Evolutionary conservation across 306 rosid species (phyloP), one percentile per base, ranked within the genome.

Genomic region (Vigna trinervia): DNA sequence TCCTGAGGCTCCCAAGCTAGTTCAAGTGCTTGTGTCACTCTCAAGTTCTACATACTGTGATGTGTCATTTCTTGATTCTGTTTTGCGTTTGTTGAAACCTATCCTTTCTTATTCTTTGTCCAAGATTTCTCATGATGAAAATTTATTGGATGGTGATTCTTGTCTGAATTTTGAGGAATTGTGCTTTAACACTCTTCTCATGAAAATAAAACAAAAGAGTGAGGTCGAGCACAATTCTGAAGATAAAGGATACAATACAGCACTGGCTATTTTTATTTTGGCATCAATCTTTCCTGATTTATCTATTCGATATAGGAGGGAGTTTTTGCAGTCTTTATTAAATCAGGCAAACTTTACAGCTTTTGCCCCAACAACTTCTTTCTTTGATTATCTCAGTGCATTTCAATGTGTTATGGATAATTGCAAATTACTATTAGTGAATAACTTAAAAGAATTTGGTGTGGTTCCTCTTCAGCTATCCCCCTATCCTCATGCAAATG

Each of bases 1-100:
- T 67, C 98, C 97, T n/a, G 98, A 94, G 86, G 86, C 89, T 66
- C 97, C 98, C 51, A 87, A 89, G 67, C 80, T 91, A 69, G 92
- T 90, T 81, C 91, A 94, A 79, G 91, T 94, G 62, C 90, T 94
- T 36, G 80, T 86, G 71, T 91, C 97, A 73, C 96, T 94, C 71
- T 91, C 96, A 76, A 68, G 90, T 76, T 75, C 96, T 53, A 51
- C 87, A 36, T 91, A 90, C 86, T 94, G 98, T 63, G 98, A 94
- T n/a, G 97, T 94, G 32, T 86, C 91, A 60, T 91, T 94, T 90
- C 92, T 94, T 69, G 91, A 91, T 26, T 88, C 98, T 74, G 88
- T 85, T 71, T 67, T 94, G 87, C 13, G 69, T 66, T 71, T 94
- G 77, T 86, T 91, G 85, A 90, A 87, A 83, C 98, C 98, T 67